Base-by-base conservation (phyloP, 2,329 filamentous ascomycete species). In the Pseudopithomyces maydicus region DNA sequence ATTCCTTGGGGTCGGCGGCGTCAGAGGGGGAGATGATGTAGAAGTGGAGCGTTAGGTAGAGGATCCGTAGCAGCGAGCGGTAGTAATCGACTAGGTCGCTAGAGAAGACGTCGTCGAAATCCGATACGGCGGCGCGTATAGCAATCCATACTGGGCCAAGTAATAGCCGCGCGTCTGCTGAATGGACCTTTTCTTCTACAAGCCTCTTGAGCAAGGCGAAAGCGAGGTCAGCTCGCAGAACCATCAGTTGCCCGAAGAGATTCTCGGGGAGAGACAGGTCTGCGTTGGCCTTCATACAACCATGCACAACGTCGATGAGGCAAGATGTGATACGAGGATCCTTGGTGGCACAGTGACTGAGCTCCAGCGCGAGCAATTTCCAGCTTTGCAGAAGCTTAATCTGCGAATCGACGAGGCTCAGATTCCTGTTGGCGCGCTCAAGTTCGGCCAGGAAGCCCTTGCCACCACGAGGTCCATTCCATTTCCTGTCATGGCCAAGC, bases 401-500 rank as follows among this genome's bases (percentile, higher is more conserved):
- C 79, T 99, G 92, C 22, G 94, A 91, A 74, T 98, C 92, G 33
- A 99, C 92, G 33, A 97, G 81, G 22, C 93, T 96, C 51, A 99
- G 76, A 74, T 99, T 98, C 60, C 90, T 80, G 74, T 99, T 99
- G 41, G 94, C 95, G 58, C 88, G 87, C 68, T 88, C 85, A 77
- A 99, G 89, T 72, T 99, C 95, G 47, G 85, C 84, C 59, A 85
- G 84, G 77, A 96, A 96, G 0, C 93, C 93, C 67, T 89, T 85
- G 53, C 86, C 70, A 54, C 66, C 56, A 41, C 84, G 64, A 80
- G 83, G 63, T 80, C 82, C 64, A 56, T 75, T 42, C 95, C 95
- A 99, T 38, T 88, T 87, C 54, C 86, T 82, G 73, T 97, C 90
- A 68, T 90, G 91, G 17, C 81, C 81, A 20, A 99, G 83, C 74